Evolutionary conservation across 345 rosid genomes (phyloP).

Genomic region (Capsella bursapastoris): DNA sequence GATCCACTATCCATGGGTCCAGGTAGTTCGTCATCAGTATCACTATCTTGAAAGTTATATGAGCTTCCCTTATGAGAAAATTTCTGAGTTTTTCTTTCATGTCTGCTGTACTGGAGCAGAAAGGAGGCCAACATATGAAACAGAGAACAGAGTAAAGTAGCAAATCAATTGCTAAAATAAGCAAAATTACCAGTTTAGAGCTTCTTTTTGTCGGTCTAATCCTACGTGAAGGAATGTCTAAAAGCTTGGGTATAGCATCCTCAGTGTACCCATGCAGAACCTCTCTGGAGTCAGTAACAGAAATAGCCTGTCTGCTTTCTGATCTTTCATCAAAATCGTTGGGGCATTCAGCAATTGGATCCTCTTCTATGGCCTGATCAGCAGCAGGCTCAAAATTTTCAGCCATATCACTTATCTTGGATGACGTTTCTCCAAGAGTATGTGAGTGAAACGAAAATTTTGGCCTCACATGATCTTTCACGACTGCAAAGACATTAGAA

Average conservation of each 20-base stretch:
- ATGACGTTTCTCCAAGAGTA: constrained; percentile 42
- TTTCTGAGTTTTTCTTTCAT: constrained; percentile 43
- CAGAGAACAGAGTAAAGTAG: constrained; percentile 8
- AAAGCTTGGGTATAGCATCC: constrained; percentile 52
- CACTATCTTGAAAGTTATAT: constrained; percentile 43
- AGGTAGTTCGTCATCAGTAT: constrained; percentile 49
- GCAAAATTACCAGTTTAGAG: constrained; percentile 47
- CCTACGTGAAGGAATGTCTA: constrained; percentile 55
- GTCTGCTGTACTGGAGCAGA: constrained; percentile 52
- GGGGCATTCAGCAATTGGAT: constrained; percentile 42
- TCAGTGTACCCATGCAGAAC: constrained; percentile 31
- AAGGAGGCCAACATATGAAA: constrained; percentile 36
- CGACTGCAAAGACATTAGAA: constrained; percentile 28
- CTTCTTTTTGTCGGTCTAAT: constrained; percentile 41
- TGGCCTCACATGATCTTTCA: constrained; percentile 55
- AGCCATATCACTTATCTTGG: constrained; percentile 46
- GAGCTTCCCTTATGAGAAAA: constrained; percentile 44
- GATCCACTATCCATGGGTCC: constrained; percentile 58
- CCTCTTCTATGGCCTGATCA: constrained; percentile 37
- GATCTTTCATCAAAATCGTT: constrained; percentile 42
- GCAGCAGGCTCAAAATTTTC: constrained; percentile 40
- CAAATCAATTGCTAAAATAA: constrained; percentile 25
- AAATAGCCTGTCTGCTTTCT: constrained; percentile 31
- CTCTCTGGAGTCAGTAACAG: constrained; percentile 36
- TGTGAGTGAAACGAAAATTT: constrained; percentile 60